Evolutionary conservation across 371 early-diverging fungal genomes (phyloP), one percentile per base, ranked within the genome.

Genomic region (Mucor irregularis): DNA sequence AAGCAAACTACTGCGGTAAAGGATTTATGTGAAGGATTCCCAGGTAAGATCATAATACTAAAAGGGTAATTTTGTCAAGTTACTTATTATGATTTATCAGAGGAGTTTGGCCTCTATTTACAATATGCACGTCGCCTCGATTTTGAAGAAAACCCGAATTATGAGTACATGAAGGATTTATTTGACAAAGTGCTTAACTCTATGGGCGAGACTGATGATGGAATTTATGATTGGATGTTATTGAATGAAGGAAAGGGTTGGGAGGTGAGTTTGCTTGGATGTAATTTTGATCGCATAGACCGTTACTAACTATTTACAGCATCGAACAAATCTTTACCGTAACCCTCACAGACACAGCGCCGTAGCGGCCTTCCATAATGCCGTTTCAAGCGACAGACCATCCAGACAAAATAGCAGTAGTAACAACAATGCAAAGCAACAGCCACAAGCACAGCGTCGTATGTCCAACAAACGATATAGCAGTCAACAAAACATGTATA

Each of bases 91-190:
- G n/a, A 39, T 4, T 21, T 14, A 39, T 19, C 42, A 66, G 90
- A 88, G 53, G 95, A 94, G 74, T 94, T 96, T 80, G 86, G 86
- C 6, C 81, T 76, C 22, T 96, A 96, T 59, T 81, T 98, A 33
- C 69, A 80, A 10, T 66, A 66, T 53, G 52, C 61, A 7, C 82
- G 97, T 53, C 83, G 84, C 58, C 81, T 96, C 33, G 86, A 86
- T 38, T 98, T 96, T 71, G 96, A 97, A 61, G 95, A 96, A 69
- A 85, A 84, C 31, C 98, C 98, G 3, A 91, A 97, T 71, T 98
- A 98, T 69, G 90, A 91, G 47, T 81, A 77, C 48, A 64, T 97
- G 63, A 82, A 84, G 55, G 82, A 84, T 3, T 68, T 98, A 38
- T 90, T 99, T 66, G 87, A 89, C 70, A 84, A 84, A 48, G 93